Conservation (phyloP, 2,329 filamentous ascomycete species). For the Emergomyces orientalis region DNA sequence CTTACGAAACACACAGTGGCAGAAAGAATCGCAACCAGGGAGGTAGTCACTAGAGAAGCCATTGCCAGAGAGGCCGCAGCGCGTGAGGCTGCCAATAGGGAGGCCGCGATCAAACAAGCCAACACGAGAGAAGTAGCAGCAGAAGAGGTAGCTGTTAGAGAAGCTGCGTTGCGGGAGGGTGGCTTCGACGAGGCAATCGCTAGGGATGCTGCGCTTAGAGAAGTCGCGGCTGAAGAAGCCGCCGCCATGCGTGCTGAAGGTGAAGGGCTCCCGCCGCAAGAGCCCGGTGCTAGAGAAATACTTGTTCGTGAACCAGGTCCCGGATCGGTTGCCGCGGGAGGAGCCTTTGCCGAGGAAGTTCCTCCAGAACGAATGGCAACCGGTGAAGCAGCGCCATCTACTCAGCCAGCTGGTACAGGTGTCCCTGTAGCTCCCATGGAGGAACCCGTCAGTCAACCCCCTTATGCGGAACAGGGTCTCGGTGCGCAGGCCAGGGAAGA, state of each 20-base stretch:
- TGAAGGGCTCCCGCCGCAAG: background rate
- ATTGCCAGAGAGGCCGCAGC: constrained; percentile 3
- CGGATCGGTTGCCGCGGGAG: background rate
- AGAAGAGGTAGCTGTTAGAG: constrained; percentile 5
- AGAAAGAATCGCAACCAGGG: constrained; percentile 3
- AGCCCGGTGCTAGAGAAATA: background rate
- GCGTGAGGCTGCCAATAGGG: constrained; percentile 1
- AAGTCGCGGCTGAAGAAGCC: constrained; percentile 1
- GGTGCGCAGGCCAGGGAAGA: background rate
- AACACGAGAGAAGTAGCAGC: constrained; percentile 6
- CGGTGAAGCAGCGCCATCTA: background rate
- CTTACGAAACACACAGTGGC: background rate
- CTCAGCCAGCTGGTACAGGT: background rate
- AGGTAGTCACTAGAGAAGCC: constrained; percentile 4
- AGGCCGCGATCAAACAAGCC: constrained; percentile 6
- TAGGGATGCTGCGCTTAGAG: constrained; percentile 2
- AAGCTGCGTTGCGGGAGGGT: background rate
- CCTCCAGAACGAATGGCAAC: background rate
- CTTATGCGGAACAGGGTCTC: background rate
- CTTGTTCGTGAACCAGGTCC: background rate
- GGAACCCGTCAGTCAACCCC: background rate
- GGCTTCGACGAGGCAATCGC: background rate
- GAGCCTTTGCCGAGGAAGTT: background rate
- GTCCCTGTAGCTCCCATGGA: background rate
- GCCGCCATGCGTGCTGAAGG: background rate